phyloP scores from a whole-genome alignment of 2,329 filamentous ascomycete species.

The Diplodia intermedia region DNA sequence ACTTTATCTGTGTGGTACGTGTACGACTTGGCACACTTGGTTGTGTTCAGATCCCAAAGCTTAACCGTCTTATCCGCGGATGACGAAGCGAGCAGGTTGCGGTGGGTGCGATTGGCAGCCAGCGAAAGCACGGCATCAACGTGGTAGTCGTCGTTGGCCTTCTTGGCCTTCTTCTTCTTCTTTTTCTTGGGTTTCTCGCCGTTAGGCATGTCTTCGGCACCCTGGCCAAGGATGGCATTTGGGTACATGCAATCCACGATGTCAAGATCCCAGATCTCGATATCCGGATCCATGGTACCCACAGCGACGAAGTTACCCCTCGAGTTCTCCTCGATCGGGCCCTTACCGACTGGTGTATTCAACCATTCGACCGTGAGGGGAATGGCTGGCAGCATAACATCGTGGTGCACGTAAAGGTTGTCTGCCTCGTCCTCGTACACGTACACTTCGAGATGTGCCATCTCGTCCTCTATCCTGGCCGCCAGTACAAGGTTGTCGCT shows the following conservation, averaged over 20 bases:
- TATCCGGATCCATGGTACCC: conserved; percentile 97
- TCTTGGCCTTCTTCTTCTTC: conserved; percentile 89
- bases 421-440: conserved; percentile 95
- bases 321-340: conserved; percentile 65
- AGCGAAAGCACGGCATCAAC: conserved; percentile 92
- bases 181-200: conserved; percentile 75
- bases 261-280: conserved; percentile 98
- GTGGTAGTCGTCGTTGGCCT: conserved; percentile 89
- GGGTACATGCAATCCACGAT: conserved; percentile 98
- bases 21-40: conserved; percentile 95
- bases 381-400: conserved; percentile 98
- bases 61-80: conserved; percentile 98
- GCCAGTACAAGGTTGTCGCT: conserved; percentile 93
- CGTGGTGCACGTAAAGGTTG: conserved; percentile 98
- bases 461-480: conserved; percentile 94
- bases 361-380: conserved; percentile 96
- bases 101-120: conserved; percentile 89
- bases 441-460: conserved; percentile 95
- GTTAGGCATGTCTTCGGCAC: conserved; percentile 57
- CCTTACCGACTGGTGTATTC: conserved; percentile 84
- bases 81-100: conserved; percentile 90
- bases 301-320: conserved; percentile 92
- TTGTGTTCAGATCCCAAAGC: conserved; percentile 93
- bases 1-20: conserved; percentile 97
- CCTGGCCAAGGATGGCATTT: conserved; percentile 88